Base-by-base conservation (phyloP, 1,284 basidiomycete genomes). In the Pascua guehoae region DNA sequence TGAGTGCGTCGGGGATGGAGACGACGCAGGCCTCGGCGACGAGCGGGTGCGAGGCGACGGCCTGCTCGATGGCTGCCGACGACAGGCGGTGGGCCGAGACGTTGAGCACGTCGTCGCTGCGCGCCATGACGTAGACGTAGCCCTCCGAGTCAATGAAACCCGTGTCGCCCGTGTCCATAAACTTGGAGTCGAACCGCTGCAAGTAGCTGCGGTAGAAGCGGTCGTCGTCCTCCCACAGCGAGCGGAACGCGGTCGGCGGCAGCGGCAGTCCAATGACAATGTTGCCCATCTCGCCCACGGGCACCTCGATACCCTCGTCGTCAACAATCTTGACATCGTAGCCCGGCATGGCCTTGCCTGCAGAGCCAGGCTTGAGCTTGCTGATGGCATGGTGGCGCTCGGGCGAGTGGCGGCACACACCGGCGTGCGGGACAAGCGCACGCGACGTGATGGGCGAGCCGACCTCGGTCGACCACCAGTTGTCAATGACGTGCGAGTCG, bases 121-220 rank as follows among this genome's bases (percentile, higher is more conserved):
- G 87, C 47, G 93, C 92, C 78, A 91, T 92, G 78, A 97, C 95
- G 89, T 90, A 92, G 71, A 91, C 91, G 79, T 97, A 97, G 11
- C 93, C 93, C 68, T 97, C 86, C 71, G 89, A 85, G 74, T 97
- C 94, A 47, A 92, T 84, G 45, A 86, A 88, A 32, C 91, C 93
- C 54, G 93, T 93, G 69, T 97, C 94, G 36, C 94, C 93, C 4
- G 93, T 97, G 79, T 89, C 95, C 83, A 91, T 12, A 36, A 51
- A 55, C 51, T 58, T 49, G 46, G 54, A 51, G 47, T 51, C 42
- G 38, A 62, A 62, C 52, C 71, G 83, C 76, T 83, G 83, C 86
- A 96, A 89, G 81, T 96, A 96, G 32, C 90, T 93, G 47, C 94
- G 91, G 41, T 93, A 80, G 76, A 88, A 91, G 47, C 89, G 80